Conservation (phyloP, 129 eudicot species). For the Lonicera japonica region DNA sequence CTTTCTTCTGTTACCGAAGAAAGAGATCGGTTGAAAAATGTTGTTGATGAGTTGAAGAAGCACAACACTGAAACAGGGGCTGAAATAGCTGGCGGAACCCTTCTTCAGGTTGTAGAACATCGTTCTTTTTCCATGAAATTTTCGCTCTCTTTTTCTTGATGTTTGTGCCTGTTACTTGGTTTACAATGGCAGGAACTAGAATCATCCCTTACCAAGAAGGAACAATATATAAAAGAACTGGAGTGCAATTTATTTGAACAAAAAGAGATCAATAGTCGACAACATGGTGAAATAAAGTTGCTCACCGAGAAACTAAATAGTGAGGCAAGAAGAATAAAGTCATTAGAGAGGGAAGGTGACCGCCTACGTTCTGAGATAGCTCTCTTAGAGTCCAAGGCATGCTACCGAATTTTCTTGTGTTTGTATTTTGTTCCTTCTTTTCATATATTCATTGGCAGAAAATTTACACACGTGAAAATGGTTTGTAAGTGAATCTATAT, state of each 20-base stretch:
- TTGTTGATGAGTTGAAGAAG: slow-evolving; percentile 45
- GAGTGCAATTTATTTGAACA: slow-evolving; percentile 52
- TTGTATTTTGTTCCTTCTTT: neutral
- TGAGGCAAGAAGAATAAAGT: slow-evolving; percentile 78
- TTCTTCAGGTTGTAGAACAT: slow-evolving; percentile 43
- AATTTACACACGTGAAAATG: neutral
- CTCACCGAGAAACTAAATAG: slow-evolving; percentile 64
- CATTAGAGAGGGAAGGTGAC: slow-evolving; percentile 85
- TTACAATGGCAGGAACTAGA: slow-evolving; percentile 62
- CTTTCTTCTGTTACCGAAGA: slow-evolving; percentile 66
- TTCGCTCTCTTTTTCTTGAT: slow-evolving; percentile 13
- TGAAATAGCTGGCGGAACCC: slow-evolving; percentile 27
- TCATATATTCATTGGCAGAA: neutral
- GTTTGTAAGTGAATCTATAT: neutral
- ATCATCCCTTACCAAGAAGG: slow-evolving; percentile 66
- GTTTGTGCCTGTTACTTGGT: slow-evolving; percentile 13
- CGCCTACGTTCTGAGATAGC: slow-evolving; percentile 88
- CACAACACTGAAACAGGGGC: slow-evolving; percentile 44
- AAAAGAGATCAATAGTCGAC: slow-evolving; percentile 50
- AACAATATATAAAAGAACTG: slow-evolving; percentile 54
- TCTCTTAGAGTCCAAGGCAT: slow-evolving; percentile 82
- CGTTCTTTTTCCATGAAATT: neutral
- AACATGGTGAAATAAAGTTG: slow-evolving; percentile 56
- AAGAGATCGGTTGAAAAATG: slow-evolving; percentile 51
- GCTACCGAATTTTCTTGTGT: neutral